Conservation (phyloP, 2,329 filamentous ascomycete species). For the Aaosphaeria pasadenensis region DNA sequence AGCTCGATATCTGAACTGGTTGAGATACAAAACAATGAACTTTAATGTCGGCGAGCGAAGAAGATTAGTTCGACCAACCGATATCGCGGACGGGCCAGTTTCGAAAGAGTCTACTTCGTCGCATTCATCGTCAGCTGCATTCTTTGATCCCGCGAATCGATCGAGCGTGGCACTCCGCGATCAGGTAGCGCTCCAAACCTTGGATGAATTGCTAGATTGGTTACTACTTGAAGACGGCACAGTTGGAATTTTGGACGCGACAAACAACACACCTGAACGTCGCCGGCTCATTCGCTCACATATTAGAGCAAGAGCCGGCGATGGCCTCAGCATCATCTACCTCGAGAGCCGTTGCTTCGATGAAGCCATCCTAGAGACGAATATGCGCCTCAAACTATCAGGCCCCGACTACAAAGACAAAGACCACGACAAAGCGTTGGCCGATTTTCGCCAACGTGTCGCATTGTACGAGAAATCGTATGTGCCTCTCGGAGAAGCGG, state of each 20-base stretch:
- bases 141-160: constrained; percentile 87
- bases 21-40: constrained; percentile 87
- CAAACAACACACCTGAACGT: constrained; percentile 88
- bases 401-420: constrained; percentile 93
- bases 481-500: constrained; percentile 77
- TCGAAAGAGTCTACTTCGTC: constrained; percentile 57
- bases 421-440: constrained; percentile 85
- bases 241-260: constrained; percentile 93
- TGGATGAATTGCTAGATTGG: constrained; percentile 93
- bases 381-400: constrained; percentile 94
- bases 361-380: constrained; percentile 94
- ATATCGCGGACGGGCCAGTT: too few relatives aligned
- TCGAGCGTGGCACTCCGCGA: constrained; percentile 87
- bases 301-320: constrained; percentile 41
- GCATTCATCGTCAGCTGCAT: constrained; percentile 86
- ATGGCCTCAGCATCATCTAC: constrained; percentile 70
- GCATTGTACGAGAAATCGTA: constrained; percentile 97
- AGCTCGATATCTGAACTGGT: constrained; percentile 86
- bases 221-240: constrained; percentile 73
- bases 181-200: constrained; percentile 85
- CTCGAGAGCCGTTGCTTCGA: constrained; percentile 97
- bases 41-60: constrained; percentile 99
- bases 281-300: constrained; percentile 84
- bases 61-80: constrained; percentile 42
- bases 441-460: constrained; percentile 91